These are phyloP conservation scores for Colletotrichum sp. DNA, from an alignment of 2,329 filamentous ascomycete species.

Conservation along the genomic window DNA sequence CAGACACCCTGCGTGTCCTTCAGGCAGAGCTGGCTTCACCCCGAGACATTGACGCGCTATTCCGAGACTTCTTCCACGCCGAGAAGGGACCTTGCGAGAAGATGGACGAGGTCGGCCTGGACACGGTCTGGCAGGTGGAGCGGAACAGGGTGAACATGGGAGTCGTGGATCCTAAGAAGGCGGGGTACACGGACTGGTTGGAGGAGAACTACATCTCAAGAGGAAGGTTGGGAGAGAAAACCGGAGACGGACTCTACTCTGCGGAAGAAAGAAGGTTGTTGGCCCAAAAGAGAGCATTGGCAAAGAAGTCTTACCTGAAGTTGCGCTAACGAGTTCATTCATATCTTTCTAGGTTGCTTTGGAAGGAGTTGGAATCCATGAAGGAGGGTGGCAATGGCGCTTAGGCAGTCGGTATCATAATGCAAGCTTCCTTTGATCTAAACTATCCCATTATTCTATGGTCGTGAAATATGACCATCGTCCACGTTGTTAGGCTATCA, in stretches of 20 bases:
- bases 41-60: slow-evolving; percentile 35
- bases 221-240: slow-evolving; percentile 34
- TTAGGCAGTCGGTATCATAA: not conserved
- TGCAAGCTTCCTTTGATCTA: not conserved
- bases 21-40: slow-evolving; percentile 34
- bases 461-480: not conserved
- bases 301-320: not conserved
- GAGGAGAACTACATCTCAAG: slow-evolving; percentile 28
- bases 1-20: slow-evolving; percentile 35
- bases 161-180: slow-evolving; percentile 6
- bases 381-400: not conserved
- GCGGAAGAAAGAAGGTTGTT: slow-evolving; percentile 27
- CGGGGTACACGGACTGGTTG: slow-evolving; percentile 26
- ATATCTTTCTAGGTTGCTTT: not conserved
- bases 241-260: slow-evolving; percentile 30
- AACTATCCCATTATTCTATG: not conserved
- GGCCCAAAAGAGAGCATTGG: slow-evolving; percentile 21
- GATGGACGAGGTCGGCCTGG: slow-evolving; percentile 38
- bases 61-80: slow-evolving; percentile 33
- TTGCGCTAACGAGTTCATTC: not conserved
- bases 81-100: slow-evolving; percentile 33
- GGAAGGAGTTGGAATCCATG: not conserved
- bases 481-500: not conserved
- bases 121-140: slow-evolving; percentile 35
- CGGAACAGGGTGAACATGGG: slow-evolving; percentile 23